Evolutionary conservation across 1,284 basidiomycete species (phyloP), one percentile per base, ranked within the genome.

Genomic region (Prillingera fragicola): DNA sequence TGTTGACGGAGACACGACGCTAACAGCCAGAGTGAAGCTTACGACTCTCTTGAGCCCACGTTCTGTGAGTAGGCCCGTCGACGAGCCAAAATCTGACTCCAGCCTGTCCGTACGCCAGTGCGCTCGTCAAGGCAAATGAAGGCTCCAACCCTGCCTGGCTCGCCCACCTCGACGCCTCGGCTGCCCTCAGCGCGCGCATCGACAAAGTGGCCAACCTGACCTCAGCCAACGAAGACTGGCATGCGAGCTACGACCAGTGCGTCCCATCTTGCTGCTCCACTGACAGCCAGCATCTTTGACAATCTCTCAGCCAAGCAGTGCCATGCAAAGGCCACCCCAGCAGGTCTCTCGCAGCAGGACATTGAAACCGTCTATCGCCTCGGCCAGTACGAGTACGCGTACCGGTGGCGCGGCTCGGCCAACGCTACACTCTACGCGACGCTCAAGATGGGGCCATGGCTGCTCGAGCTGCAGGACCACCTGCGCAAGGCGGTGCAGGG

Each of bases 281-380:
- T 15, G 8, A 31, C 43, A n/a, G 10, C 3, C 34, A 62, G 60
- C 49, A 55, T 60, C 3, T 65, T 56, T 40, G 65, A 65, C 49
- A 67, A 67, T 43, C 46, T 66, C 10, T 59, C 58, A 5, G 56
- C 63, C 18, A 66, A 68, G 38, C 62, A 60, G 40, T 66, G 65
- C 39, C 65, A 68, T 42, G 39, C 38, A 13, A 53, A 57, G 28
- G 39, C 51, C 7, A 52, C 65, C 8, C 63, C 63, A 3, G 63
- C 61, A 48, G 59, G 56, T 0, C 38, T 58, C 25, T 39, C 55
- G 13, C 60, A 64, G 36, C 45, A 45, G 7, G 58, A 61, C 33
- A 63, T 59, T 18, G 52, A 67, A 43, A 35, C 45, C 4, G 55
- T 67, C 32, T 67, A 62, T 53, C 57, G 63, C 9, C 50, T 65